Conservation (phyloP, 1,139 yeast genomes). For the Saccharomyces hybrid region DNA sequence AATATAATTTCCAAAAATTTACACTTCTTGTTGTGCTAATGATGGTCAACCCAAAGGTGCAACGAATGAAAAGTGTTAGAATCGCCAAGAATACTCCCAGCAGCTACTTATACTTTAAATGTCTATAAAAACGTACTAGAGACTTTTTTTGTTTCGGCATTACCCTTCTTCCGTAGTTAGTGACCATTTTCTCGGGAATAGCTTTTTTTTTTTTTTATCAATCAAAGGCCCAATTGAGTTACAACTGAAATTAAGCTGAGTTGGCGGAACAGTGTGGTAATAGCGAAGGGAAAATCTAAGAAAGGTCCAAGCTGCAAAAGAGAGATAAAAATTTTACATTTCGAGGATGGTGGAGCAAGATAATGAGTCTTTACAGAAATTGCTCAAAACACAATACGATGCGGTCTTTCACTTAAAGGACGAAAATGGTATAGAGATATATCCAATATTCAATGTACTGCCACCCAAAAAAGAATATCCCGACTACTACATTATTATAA, state of each 20-base stretch:
- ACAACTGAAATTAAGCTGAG: constrained; percentile 1
- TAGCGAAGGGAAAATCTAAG: constrained; percentile 1
- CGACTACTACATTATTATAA: constrained; percentile 61
- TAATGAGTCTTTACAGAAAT: background rate
- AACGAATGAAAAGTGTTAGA: too few relatives aligned
- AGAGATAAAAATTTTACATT: background rate
- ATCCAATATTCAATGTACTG: constrained; percentile 44
- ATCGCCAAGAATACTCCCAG: too few relatives aligned
- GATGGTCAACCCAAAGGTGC: too few relatives aligned
- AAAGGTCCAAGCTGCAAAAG: background rate
- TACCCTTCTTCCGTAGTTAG: constrained; percentile 1
- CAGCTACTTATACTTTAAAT: too few relatives aligned
- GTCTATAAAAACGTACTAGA: too few relatives aligned
- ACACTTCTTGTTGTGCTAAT: too few relatives aligned
- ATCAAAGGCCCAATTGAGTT: constrained; percentile 1
- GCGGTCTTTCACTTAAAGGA: constrained; percentile 41
- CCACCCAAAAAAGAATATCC: constrained; percentile 55
- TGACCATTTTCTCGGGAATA: constrained; percentile 1
- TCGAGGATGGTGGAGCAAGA: background rate
- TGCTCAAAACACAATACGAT: constrained; percentile 17
- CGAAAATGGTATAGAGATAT: constrained; percentile 37
- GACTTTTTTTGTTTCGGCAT: too few relatives aligned
- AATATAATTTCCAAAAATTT: too few relatives aligned
- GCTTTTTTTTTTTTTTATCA: background rate
- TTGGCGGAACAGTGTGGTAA: constrained; percentile 1